These are phyloP conservation scores for Silene coronaria DNA, from an alignment of 179 eudicot genomes.

Conservation along the genomic window DNA sequence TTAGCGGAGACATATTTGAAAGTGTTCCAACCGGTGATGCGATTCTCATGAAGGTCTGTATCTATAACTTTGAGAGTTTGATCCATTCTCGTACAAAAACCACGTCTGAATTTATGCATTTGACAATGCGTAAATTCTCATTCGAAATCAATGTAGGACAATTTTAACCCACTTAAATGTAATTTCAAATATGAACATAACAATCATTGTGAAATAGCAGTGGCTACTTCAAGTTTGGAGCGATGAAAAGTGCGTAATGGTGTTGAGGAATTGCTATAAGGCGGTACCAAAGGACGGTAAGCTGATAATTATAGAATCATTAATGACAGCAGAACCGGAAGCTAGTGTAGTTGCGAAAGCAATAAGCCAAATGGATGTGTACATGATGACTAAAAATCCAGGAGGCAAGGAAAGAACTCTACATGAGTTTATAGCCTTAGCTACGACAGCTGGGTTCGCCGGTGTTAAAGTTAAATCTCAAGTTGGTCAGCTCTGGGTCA, in stretches of 20 bases:
- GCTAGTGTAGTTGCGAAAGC: constrained; percentile 14
- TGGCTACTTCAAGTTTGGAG: constrained; percentile 39
- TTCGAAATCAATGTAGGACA: no score
- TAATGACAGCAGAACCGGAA: constrained; percentile 25
- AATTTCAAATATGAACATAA: background rate
- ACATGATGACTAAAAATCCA: constrained; percentile 24
- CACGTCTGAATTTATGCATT: no score
- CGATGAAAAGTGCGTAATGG: constrained; percentile 30
- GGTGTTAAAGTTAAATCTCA: background rate
- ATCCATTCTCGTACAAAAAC: no score
- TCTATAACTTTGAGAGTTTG: no score
- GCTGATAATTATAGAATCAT: constrained; percentile 33
- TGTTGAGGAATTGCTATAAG: constrained; percentile 34
- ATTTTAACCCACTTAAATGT: no score
- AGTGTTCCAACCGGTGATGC: constrained; percentile 20
- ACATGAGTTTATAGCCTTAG: constrained; percentile 28
- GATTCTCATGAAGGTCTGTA: constrained; percentile 29
- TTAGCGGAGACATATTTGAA: constrained; percentile 22
- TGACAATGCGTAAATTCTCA: no score
- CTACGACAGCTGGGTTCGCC: constrained; percentile 29
- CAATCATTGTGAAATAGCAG: constrained; percentile 13
- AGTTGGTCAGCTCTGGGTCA: constrained; percentile 20
- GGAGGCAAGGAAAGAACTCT: constrained; percentile 44
- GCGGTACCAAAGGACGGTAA: constrained; percentile 33
- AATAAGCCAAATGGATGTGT: constrained; percentile 16